A percentile compares a stretch with the other conserved stretches of the same genome.
Evolutionary conservation across 176 grass and related monocot species (phyloP).

Genomic region (Rhynchospora pubera): DNA sequence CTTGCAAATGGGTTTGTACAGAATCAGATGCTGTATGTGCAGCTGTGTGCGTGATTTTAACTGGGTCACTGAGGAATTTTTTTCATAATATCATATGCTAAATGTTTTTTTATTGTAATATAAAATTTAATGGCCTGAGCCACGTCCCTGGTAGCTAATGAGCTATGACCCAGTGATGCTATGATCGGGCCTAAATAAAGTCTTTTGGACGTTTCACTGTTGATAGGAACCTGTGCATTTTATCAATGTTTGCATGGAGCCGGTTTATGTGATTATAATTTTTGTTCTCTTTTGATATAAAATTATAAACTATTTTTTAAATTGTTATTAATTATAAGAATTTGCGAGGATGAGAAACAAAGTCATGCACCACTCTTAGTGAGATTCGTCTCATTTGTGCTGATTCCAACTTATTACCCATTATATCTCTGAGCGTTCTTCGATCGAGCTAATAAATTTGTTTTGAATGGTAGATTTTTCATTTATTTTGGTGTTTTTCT

Average conservation of each 20-base stretch:
- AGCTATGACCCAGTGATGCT: conserved; percentile 60
- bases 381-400: conserved; percentile 4
- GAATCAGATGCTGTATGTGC: not conserved
- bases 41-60: conserved; percentile 82
- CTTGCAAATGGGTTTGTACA: not conserved
- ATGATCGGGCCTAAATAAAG: conserved; percentile 48
- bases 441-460: not conserved
- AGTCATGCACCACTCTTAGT: conserved; percentile 52
- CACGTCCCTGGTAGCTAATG: conserved; percentile 49
- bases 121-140: conserved; percentile 39
- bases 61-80: conserved; percentile 60
- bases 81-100: not conserved
- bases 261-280: conserved; percentile 73
- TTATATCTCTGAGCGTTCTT: not conserved
- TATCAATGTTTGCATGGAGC: conserved; percentile 49
- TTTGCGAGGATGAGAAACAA: conserved; percentile 25
- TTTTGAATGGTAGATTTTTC: not conserved
- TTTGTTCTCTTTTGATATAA: not conserved
- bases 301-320: no score
- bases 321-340: no score
- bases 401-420: not conserved
- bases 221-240: conserved; percentile 88
- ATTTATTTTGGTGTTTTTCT: no score
- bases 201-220: conserved; percentile 33
- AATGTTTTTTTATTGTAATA: not conserved